A percentile compares a stretch with the other conserved stretches of the same genome.
Conservation (phyloP, 345 rosid species). For the Eutrema heterophyllum region DNA sequence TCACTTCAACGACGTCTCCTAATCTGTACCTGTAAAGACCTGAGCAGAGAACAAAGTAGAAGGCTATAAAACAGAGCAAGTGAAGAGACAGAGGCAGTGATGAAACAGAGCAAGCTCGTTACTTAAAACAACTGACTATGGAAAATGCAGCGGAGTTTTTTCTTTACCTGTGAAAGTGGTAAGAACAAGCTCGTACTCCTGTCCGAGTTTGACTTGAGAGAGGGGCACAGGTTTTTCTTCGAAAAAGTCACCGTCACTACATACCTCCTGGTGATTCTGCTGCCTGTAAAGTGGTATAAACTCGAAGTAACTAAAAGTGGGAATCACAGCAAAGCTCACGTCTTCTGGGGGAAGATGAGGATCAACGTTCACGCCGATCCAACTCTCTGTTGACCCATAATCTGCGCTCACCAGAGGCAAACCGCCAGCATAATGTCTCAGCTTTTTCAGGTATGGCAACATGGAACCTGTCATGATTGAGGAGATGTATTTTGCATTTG, state of each 20-base stretch:
- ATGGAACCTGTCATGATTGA: constrained; percentile 97
- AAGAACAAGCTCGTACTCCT: constrained; percentile 80
- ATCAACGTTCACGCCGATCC: constrained; percentile 93
- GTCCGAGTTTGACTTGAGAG: constrained; percentile 67
- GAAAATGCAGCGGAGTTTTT: neutral
- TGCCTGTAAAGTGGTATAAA: constrained; percentile 69
- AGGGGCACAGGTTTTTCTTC: constrained; percentile 81
- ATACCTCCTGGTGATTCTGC: constrained; percentile 32
- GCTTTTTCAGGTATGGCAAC: constrained; percentile 63
- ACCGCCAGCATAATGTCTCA: constrained; percentile 69
- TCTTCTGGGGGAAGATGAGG: constrained; percentile 63
- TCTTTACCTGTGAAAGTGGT: constrained; percentile 86
- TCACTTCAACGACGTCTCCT: constrained; percentile 91
- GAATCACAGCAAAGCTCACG: constrained; percentile 76
- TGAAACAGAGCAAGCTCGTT: neutral
- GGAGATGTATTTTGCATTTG: constrained; percentile 78
- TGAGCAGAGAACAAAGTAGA: constrained; percentile 30
- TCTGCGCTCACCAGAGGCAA: constrained; percentile 82
- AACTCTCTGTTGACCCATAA: constrained; percentile 92
- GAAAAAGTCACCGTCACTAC: constrained; percentile 41
- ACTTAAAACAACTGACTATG: neutral
- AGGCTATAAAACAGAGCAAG: neutral
- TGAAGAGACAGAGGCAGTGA: neutral
- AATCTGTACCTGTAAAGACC: constrained; percentile 77
- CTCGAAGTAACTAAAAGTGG: constrained; percentile 88